These are phyloP conservation scores for Aspergillus incahuasiensis DNA, from an alignment of 495 filamentous ascomycete species.

Conservation along the genomic window DNA sequence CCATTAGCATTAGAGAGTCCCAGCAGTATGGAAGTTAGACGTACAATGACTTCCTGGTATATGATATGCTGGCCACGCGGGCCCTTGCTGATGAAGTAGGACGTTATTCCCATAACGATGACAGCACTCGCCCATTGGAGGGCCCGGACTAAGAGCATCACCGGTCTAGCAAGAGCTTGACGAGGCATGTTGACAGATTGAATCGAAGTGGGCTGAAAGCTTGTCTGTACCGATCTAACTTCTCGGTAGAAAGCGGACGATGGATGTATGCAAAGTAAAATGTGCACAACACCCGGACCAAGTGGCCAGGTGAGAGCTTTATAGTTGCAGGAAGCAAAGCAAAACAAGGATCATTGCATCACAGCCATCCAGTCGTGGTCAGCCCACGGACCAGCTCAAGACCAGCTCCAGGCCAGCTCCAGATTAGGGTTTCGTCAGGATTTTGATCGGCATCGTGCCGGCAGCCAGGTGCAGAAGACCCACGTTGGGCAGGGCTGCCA, in stretches of 20 bases:
- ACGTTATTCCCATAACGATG: slow-evolving; percentile 57
- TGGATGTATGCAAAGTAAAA: neutral
- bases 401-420: neutral
- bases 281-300: neutral
- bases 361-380: neutral
- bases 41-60: slow-evolving; percentile 55
- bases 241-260: neutral
- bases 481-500: neutral
- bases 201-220: neutral
- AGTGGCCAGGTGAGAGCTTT: slow-evolving; percentile 10
- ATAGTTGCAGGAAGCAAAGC: slow-evolving; percentile 4
- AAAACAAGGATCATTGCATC: slow-evolving; percentile 5
- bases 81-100: slow-evolving; percentile 48
- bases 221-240: neutral
- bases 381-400: slow-evolving; percentile 1
- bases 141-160: slow-evolving; percentile 31
- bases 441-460: neutral
- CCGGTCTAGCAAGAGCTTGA: slow-evolving; percentile 28
- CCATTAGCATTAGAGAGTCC: neutral
- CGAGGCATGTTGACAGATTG: slow-evolving; percentile 26
- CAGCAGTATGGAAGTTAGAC: slow-evolving; percentile 17
- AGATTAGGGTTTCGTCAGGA: neutral
- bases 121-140: slow-evolving; percentile 54
- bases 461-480: neutral
- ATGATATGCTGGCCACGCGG: slow-evolving; percentile 42